These are phyloP conservation scores for Dryadomyces sulphureus DNA, from an alignment of 2,329 filamentous ascomycete genomes.

Conservation along the genomic window DNA sequence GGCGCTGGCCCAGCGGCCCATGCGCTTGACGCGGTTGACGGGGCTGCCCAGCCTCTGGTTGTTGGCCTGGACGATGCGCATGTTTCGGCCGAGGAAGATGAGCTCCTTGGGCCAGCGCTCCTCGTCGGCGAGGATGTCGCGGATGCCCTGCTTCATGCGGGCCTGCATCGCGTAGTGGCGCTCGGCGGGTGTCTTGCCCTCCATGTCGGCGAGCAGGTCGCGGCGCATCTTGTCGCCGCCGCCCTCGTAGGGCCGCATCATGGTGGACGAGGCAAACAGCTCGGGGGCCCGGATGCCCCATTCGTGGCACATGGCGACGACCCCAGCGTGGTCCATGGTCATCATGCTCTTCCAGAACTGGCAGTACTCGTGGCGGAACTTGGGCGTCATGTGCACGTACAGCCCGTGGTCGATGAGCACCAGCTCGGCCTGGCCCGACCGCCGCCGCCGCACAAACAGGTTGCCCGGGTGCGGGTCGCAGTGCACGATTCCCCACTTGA, in stretches of 20 bases:
- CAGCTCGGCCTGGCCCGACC: slow-evolving; percentile 70
- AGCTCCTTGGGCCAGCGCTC: slow-evolving; percentile 82
- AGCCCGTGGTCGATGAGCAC: slow-evolving; percentile 95
- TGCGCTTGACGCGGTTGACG: slow-evolving; percentile 88
- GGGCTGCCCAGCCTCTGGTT: slow-evolving; percentile 83
- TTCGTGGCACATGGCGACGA: slow-evolving; percentile 52
- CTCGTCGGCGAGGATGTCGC: slow-evolving; percentile 65
- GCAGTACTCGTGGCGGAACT: slow-evolving; percentile 75
- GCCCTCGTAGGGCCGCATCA: slow-evolving; percentile 82
- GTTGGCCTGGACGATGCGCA: slow-evolving; percentile 86
- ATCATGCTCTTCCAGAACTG: slow-evolving; percentile 88
- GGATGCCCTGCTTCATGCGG: slow-evolving; percentile 55
- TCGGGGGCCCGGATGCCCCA: slow-evolving; percentile 89
- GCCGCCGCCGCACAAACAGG: slow-evolving; percentile 81
- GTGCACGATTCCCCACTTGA: slow-evolving; percentile 89
- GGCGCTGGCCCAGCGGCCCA: slow-evolving; percentile 74
- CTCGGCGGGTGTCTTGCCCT: slow-evolving; percentile 44
- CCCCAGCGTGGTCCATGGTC: slow-evolving; percentile 78
- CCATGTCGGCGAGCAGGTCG: slow-evolving; percentile 52
- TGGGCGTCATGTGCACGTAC: slow-evolving; percentile 77
- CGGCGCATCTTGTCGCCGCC: slow-evolving; percentile 54
- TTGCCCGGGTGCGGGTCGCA: slow-evolving; percentile 97
- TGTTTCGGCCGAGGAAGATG: slow-evolving; percentile 80
- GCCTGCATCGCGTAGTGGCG: slow-evolving; percentile 83
- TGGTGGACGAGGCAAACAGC: slow-evolving; percentile 78